phyloP scores from a whole-genome alignment of 139 green algal genomes.

The Axilococcus clingmanii region DNA sequence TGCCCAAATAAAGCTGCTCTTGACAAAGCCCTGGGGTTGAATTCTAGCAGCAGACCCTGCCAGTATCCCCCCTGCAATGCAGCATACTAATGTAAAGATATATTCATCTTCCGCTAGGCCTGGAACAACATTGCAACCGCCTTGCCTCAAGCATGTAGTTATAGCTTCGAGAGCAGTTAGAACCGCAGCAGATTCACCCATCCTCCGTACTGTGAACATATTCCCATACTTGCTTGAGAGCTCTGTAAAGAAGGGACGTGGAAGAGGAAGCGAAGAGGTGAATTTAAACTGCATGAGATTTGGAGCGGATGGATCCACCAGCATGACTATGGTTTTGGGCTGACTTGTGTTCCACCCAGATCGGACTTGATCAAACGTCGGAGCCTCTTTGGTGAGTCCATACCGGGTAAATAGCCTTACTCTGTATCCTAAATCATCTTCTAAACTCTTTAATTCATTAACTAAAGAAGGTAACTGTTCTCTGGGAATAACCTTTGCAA shows the following conservation, averaged over 20 bases:
- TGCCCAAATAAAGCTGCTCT: constrained; percentile 46
- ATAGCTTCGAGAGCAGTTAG: constrained; percentile 32
- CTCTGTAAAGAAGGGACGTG: constrained; percentile 55
- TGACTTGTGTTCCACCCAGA: constrained; percentile 31
- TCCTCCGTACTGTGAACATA: constrained; percentile 61
- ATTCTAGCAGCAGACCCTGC: constrained; percentile 40
- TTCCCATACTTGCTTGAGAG: constrained; percentile 35
- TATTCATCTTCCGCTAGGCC: constrained; percentile 59
- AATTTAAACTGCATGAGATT: constrained; percentile 59
- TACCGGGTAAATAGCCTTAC: constrained; percentile 43
- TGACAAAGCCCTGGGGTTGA: constrained; percentile 49
- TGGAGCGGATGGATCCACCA: constrained; percentile 52
- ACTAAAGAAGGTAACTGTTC: constrained; percentile 16
- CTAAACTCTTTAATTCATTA: constrained; percentile 14
- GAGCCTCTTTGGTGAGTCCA: constrained; percentile 13
- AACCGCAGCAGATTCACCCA: constrained; percentile 46
- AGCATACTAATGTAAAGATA: constrained; percentile 42
- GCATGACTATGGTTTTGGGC: constrained; percentile 37
- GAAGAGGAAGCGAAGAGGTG: constrained; percentile 39
- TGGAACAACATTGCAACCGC: constrained; percentile 42
- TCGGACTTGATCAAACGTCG: constrained; percentile 19
- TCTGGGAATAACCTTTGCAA: constrained; percentile 27
- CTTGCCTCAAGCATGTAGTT: constrained; percentile 35
- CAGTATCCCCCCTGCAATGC: constrained; percentile 49
- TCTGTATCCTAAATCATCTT: constrained; percentile 19